These are phyloP conservation scores for Dillenia turbinata DNA, from an alignment of 164 flowering plant species.

Conservation along the genomic window DNA sequence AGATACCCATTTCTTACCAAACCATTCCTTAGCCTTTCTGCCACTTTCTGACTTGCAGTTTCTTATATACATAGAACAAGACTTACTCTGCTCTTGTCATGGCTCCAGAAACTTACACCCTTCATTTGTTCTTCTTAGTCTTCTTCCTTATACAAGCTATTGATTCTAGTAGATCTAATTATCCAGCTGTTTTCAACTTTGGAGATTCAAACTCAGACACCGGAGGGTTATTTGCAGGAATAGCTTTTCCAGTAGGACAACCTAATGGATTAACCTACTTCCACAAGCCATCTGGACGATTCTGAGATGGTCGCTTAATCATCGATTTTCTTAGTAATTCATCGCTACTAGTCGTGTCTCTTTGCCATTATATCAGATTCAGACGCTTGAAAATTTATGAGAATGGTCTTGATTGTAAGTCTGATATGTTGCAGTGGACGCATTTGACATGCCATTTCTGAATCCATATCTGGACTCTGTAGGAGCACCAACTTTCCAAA, in stretches of 20 bases:
- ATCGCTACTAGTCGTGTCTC: neutral
- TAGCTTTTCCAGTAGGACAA: slow-evolving; percentile 31
- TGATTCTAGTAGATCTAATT: slow-evolving; percentile 27
- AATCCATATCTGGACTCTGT: slow-evolving; percentile 85
- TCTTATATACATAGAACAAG: no score
- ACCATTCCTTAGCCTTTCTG: no score
- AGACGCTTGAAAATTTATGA: neutral
- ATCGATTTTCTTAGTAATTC: slow-evolving; percentile 55
- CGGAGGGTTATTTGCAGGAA: slow-evolving; percentile 44
- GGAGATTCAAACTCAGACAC: slow-evolving; percentile 82
- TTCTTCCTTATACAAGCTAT: neutral
- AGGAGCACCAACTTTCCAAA: slow-evolving; percentile 58
- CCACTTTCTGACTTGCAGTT: no score
- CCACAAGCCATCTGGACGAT: slow-evolving; percentile 50
- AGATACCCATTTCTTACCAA: no score
- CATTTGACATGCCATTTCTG: slow-evolving; percentile 71
- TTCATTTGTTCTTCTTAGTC: no score
- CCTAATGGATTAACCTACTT: slow-evolving; percentile 57
- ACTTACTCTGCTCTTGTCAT: no score
- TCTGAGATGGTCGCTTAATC: slow-evolving; percentile 67
- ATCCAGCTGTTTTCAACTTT: slow-evolving; percentile 63
- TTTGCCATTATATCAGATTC: neutral
- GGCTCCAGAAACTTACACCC: no score
- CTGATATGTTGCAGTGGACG: slow-evolving; percentile 61
- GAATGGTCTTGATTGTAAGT: neutral